phyloP scores from a whole-genome alignment of 352 stramenopile species.

The Phytophthora idaei region DNA sequence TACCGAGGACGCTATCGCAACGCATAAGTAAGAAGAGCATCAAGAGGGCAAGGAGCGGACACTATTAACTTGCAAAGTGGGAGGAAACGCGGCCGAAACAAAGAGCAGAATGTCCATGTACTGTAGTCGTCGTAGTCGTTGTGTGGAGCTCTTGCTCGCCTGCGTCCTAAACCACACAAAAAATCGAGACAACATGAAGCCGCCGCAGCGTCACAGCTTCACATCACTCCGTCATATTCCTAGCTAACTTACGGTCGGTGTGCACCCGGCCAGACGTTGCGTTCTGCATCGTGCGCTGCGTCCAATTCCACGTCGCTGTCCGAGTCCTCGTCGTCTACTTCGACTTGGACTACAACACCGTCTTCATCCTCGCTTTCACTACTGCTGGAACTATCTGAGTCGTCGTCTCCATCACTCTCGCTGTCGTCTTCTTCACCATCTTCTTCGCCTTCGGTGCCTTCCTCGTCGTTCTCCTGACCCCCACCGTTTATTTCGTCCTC shows the following conservation, averaged over 20 bases:
- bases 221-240: constrained; percentile 1
- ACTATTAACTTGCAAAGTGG: constrained; percentile 27
- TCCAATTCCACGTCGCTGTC: constrained; percentile 27
- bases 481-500: constrained; percentile 36
- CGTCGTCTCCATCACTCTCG: constrained; percentile 22
- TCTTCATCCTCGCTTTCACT: constrained; percentile 32
- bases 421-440: constrained; percentile 23
- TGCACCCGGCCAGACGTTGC: constrained; percentile 29
- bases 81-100: constrained; percentile 3
- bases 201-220: neutral
- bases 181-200: constrained; percentile 25
- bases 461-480: constrained; percentile 18
- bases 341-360: constrained; percentile 14
- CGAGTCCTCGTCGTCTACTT: constrained; percentile 23
- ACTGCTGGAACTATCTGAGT: constrained; percentile 26
- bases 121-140: constrained; percentile 25
- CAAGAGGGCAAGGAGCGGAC: constrained; percentile 8
- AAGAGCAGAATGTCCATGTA: constrained; percentile 19
- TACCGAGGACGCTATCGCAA: constrained; percentile 44
- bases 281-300: constrained; percentile 28
- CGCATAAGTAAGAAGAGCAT: constrained; percentile 6
- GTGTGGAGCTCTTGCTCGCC: constrained; percentile 5
- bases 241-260: constrained; percentile 20
- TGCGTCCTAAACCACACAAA: constrained; percentile 19
- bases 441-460: constrained; percentile 18